These are phyloP conservation scores for Xylaria flabelliformis DNA, from an alignment of 495 filamentous ascomycete species.

Conservation along the genomic window DNA sequence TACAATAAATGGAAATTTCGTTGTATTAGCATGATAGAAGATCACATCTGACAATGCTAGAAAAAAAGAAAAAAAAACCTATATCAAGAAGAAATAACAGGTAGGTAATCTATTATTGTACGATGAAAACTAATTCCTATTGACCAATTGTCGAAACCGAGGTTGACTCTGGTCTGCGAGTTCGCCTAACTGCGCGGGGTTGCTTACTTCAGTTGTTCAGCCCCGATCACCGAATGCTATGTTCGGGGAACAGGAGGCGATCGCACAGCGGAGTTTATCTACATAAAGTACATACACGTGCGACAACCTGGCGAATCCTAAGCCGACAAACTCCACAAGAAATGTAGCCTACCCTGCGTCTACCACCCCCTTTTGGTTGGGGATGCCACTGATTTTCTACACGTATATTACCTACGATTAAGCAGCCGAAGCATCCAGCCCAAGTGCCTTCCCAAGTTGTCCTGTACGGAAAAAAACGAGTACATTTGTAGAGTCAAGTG, in stretches of 20 bases:
- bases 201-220: slow-evolving; percentile 12
- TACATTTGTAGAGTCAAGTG: too few species aligned
- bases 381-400: too few species aligned
- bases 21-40: neutral
- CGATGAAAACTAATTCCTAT: neutral
- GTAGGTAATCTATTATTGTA: neutral
- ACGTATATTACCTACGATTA: too few species aligned
- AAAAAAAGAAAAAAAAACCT: neutral
- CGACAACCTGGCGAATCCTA: neutral
- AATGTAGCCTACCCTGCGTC: neutral
- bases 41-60: neutral
- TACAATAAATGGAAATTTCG: neutral
- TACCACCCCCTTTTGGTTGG: too few species aligned
- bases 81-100: neutral
- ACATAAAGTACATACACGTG: neutral
- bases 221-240: slow-evolving; percentile 19
- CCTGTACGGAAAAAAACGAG: too few species aligned
- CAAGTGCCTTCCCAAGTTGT: too few species aligned
- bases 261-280: neutral
- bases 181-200: too few species aligned
- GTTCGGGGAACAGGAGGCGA: neutral
- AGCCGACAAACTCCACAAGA: neutral
- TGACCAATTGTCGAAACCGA: neutral
- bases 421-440: too few species aligned
- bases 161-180: neutral